Evolutionary conservation across 1,284 basidiomycete species (phyloP).

Genomic region (Amylostereum areolatum): DNA sequence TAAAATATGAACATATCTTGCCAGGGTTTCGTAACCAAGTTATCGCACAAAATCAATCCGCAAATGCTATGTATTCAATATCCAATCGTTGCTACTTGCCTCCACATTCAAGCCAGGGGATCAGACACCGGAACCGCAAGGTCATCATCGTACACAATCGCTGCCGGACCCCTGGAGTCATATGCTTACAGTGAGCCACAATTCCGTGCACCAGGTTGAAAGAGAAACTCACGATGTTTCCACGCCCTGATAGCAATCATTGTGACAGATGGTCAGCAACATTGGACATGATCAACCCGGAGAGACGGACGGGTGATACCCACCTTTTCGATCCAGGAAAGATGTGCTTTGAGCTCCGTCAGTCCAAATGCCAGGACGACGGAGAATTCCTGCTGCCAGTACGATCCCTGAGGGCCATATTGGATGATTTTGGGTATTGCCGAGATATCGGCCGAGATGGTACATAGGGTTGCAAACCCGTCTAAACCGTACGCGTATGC

Average conservation of each 20-base stretch:
- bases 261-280: too few relatives aligned
- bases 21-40: too few relatives aligned
- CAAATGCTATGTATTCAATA: too few relatives aligned
- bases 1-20: too few relatives aligned
- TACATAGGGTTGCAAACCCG: background rate
- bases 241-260: background rate
- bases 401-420: background rate
- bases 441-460: background rate
- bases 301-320: background rate
- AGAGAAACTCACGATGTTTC: background rate
- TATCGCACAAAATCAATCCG: too few relatives aligned
- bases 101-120: too few relatives aligned
- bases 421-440: background rate
- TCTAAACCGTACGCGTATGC: too few relatives aligned
- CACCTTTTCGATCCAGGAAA: background rate
- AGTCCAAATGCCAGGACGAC: background rate
- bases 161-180: background rate
- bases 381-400: background rate
- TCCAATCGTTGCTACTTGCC: too few relatives aligned
- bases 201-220: background rate
- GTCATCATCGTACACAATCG: slow-evolving; percentile 1
- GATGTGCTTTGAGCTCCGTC: background rate
- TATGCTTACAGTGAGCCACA: background rate
- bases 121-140: too few relatives aligned
- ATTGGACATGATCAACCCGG: too few relatives aligned